Percentiles rank a stretch among this genome's conserved stretches.
phyloP scores from a whole-genome alignment of 768 basidiomycete genomes.

The Auriscalpium microsporum region DNA sequence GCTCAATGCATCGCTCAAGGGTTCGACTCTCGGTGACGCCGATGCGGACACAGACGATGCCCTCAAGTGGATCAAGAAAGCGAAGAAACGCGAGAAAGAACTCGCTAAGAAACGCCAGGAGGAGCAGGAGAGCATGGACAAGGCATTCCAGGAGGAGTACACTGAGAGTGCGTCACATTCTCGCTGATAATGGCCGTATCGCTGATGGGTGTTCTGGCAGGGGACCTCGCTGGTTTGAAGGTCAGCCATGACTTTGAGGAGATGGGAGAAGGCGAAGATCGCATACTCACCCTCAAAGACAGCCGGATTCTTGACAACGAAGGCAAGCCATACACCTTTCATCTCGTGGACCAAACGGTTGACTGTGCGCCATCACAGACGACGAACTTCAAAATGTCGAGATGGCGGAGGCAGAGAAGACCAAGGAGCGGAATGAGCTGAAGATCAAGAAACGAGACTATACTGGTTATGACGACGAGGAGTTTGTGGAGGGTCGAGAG shows the following conservation, averaged over 20 bases:
- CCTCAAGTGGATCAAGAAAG: constrained; percentile 84
- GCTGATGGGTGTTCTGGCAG: constrained; percentile 31
- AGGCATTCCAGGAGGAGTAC: constrained; percentile 67
- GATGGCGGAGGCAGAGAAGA: constrained; percentile 81
- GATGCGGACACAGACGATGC: constrained; percentile 73
- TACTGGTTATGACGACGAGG: constrained; percentile 94
- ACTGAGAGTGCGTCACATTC: constrained; percentile 65
- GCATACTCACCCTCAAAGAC: constrained; percentile 95
- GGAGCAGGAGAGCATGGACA: constrained; percentile 81
- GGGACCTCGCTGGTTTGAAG: constrained; percentile 89
- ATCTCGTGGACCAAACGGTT: constrained; percentile 3
- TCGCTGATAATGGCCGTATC: background rate
- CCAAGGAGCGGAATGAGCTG: constrained; percentile 68
- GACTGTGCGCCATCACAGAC: constrained; percentile 42
- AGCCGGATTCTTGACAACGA: constrained; percentile 91
- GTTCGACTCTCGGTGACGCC: constrained; percentile 84
- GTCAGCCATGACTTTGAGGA: constrained; percentile 92
- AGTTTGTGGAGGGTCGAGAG: constrained; percentile 66
- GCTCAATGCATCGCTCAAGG: constrained; percentile 86
- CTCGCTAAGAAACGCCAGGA: constrained; percentile 74
- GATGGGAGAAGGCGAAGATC: constrained; percentile 88
- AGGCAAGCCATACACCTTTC: constrained; percentile 38
- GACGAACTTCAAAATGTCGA: constrained; percentile 96
- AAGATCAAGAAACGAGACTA: constrained; percentile 89
- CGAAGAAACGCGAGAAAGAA: constrained; percentile 87